These are phyloP conservation scores for Middelhovenomyces tepae DNA, from an alignment of 805 yeast genomes.

Conservation along the genomic window DNA sequence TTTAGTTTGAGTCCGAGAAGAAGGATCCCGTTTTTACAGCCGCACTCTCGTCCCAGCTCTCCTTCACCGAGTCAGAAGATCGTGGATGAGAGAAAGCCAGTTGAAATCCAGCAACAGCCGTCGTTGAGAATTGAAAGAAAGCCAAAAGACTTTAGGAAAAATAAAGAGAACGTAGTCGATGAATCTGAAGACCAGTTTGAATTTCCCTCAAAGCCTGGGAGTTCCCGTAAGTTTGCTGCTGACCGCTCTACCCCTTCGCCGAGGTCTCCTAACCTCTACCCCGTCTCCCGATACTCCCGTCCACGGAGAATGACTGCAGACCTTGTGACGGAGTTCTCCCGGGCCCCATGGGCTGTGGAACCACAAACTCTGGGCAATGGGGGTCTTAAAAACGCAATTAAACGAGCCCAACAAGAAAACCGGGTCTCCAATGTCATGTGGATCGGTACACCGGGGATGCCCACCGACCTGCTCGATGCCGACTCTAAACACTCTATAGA, in stretches of 20 bases:
- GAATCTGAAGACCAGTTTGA: no score
- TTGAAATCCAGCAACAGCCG: slow-evolving; percentile 3
- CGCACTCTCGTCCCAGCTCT: slow-evolving; percentile 7
- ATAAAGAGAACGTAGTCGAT: slow-evolving; percentile 5
- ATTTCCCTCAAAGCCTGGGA: no score
- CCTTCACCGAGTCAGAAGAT: slow-evolving; percentile 5
- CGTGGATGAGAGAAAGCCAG: slow-evolving; percentile 1
- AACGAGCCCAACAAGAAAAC: slow-evolving; percentile 39
- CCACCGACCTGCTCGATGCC: slow-evolving; percentile 70
- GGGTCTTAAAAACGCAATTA: slow-evolving; percentile 77
- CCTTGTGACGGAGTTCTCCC: slow-evolving; percentile 30
- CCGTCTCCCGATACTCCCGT: not conserved
- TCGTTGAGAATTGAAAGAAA: slow-evolving; percentile 5
- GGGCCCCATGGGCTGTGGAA: slow-evolving; percentile 67
- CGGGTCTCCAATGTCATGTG: slow-evolving; percentile 40
- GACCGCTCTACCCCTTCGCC: no score
- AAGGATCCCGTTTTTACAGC: slow-evolving; percentile 1
- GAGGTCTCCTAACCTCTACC: no score
- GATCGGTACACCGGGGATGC: slow-evolving; percentile 91
- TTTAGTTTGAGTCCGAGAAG: not conserved
- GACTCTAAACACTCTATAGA: slow-evolving; percentile 47
- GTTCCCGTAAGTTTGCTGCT: no score
- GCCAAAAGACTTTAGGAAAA: not conserved
- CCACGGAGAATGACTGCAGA: slow-evolving; percentile 1
- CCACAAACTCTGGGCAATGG: slow-evolving; percentile 75